A percentile compares a stretch with the other conserved stretches of the same genome.
Conservation (phyloP, 345 rosid species). For the Populus tremula region DNA sequence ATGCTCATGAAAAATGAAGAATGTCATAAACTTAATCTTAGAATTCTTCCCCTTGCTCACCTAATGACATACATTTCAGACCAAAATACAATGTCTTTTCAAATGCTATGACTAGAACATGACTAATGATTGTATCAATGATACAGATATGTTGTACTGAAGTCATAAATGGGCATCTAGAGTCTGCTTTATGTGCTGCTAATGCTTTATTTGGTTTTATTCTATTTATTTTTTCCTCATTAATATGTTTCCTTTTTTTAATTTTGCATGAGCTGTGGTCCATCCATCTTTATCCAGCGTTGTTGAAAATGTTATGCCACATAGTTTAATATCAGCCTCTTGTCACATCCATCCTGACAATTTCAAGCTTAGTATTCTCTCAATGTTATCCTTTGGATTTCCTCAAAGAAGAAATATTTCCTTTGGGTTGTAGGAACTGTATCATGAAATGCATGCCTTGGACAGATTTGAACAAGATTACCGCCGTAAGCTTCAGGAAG, state of each 20-base stretch:
- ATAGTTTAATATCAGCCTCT: background rate
- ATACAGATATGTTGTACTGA: background rate
- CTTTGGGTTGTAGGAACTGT: constrained; percentile 61
- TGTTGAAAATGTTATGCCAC: background rate
- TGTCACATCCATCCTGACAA: background rate
- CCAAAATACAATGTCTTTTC: background rate
- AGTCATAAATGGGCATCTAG: background rate
- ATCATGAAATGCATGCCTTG: constrained; percentile 92
- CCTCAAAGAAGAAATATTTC: background rate
- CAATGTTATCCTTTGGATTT: background rate
- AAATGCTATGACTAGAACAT: background rate
- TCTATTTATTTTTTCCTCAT: background rate
- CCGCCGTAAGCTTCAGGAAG: constrained; percentile 90
- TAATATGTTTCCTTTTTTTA: background rate
- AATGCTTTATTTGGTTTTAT: background rate
- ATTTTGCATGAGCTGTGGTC: background rate
- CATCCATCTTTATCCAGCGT: background rate
- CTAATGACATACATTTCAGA: background rate
- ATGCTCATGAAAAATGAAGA: background rate
- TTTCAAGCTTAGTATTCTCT: background rate
- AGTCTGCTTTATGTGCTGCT: background rate
- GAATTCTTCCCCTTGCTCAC: background rate
- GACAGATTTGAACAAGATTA: constrained; percentile 99
- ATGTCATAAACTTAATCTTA: background rate
- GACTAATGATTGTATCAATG: background rate